Base-by-base conservation (phyloP, 768 basidiomycete genomes). In the Russula olivacea region DNA sequence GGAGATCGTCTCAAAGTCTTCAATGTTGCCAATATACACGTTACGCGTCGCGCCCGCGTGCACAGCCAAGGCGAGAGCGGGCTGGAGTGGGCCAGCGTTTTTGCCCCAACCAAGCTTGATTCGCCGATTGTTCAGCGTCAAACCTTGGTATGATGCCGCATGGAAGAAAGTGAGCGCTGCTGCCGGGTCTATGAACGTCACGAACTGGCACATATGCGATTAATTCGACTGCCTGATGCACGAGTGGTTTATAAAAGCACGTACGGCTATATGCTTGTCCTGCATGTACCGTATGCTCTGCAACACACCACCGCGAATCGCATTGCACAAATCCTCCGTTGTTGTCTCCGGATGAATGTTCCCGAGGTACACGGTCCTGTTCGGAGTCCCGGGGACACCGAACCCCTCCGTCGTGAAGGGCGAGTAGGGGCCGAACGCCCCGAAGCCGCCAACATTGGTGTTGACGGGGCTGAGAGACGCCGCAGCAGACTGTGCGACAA, bases 21-120 rank as follows among this genome's bases (percentile, higher is more conserved):
- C 92, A 49, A 99, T 87, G 70, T 89, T 91, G 8, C 95, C 95
- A 54, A 98, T 85, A 75, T 98, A 99, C 55, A 99, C 95, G 72
- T 98, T 99, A 61, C 97, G 82, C 15, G 93, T 97, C 1, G 96
- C 93, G 21, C 97, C 97, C 0, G 86, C 82, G 72, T 95, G 91
- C 2, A 99, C 91, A 0, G 93, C 91, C 65, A 95, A 80, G 32
- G 92, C 89, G 43, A 97, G 80, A 2, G 86, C 83, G 17, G 94
- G 89, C 19, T 87, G 83, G 17, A 96, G 79, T 19, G 93, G 88
- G 6, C 93, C 94, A 17, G 92, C 87, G 71, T 91, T 91, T 82
- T 96, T 98, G 61, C 96, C 96, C 97, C 96, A 99, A 52, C 96
- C 95, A 68, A 98, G 86, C 79, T 98, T 98, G 66, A 98, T 83